Base-by-base conservation (phyloP, 768 basidiomycete species). In the Phylloporus scabripes region DNA sequence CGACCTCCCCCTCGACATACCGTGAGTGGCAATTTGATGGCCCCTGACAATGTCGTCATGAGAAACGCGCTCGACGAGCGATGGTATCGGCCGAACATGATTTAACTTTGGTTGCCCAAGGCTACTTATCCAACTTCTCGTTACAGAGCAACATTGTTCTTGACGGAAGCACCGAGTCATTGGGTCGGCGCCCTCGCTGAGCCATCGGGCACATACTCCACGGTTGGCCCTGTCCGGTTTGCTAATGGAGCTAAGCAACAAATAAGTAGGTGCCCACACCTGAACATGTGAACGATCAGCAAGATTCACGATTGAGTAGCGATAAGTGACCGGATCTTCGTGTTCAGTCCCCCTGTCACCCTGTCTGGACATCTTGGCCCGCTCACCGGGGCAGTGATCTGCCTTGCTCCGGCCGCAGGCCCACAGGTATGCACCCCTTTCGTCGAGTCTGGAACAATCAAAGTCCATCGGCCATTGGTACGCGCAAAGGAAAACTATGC, bases 271-370 rank as follows among this genome's bases (percentile, higher is more conserved):
- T 37, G n/a, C n/a, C n/a, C n/a, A 32, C 36, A 34, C n/a, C 11
- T 39, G 20, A 20, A 33, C 53, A 54, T 40, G 33, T 36, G 23
- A 49, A 37, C 33, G 56, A 57, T 53, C 51, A 31, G 41, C 46
- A 10, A 54, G 56, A 54, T 54, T 58, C 55, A 37, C 55, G 26
- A 41, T 50, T 36, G 45, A 28, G 36, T 43, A 14, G 34, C 21
- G 37, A 45, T n/a, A 34, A 18, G 44, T n/a, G 32, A 31, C 23
- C 24, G 17, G 50, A 59, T 59, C 54, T 48, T 60, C 45, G 17
- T 20, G 10, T 17, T 29, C 11, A 12, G 50, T 36, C 57, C 57
- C 56, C 57, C 57, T 43, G 54, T 36, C 58, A 50, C 58, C 39
- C 15, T 17, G 17, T 17, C 14, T 23, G 43, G 20, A 7, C 43